Evolutionary conservation across 345 rosid genomes (phyloP), one percentile per base, ranked within the genome.

Genomic region (Aethionema arabicum): DNA sequence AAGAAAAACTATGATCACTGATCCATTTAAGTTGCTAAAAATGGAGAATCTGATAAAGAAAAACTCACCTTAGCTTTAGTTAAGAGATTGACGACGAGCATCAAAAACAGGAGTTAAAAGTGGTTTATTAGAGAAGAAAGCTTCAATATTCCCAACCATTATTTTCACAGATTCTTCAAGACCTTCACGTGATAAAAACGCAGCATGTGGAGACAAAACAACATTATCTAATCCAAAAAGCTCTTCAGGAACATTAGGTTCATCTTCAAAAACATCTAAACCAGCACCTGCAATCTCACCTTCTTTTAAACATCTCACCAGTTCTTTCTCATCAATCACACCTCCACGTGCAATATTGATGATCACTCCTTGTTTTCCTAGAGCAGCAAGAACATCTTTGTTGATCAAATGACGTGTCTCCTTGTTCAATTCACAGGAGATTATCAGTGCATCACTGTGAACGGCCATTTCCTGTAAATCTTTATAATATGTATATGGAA

Each of bases 221-320:
- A 79, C 84, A 47, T 75, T 77, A 21, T 81, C 79, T 70, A 79
- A 42, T 5, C 35, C 59, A 32, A 66, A 66, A 1, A 81, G 72
- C 60, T 77, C 78, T 37, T 63, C 2, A 36, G 84, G 80, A 49
- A 81, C 79, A 43, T 49, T 2, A 13, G 85, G 86, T 61, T 83
- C 89, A 21, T 79, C 45, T 76, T 81, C 82, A 40, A 81, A 83
- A 65, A 83, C 89, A 63, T 83, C 89, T 55, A 83, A 61, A 2
- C 89, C 86, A 35, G 86, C 84, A 2, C 86, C 89, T 32, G 64
- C 68, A 27, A 81, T 54, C 59, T 54, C 59, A 11, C 59, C 59
- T 12, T 66, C 61, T 32, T 73, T 62, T 64, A 83, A 61, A 41
- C 79, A 74, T 56, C 65, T 14, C 0, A 57, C 63, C 32, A 52